Base-by-base conservation (phyloP, 179 eudicot genomes). In the Pouteria campechiana region DNA sequence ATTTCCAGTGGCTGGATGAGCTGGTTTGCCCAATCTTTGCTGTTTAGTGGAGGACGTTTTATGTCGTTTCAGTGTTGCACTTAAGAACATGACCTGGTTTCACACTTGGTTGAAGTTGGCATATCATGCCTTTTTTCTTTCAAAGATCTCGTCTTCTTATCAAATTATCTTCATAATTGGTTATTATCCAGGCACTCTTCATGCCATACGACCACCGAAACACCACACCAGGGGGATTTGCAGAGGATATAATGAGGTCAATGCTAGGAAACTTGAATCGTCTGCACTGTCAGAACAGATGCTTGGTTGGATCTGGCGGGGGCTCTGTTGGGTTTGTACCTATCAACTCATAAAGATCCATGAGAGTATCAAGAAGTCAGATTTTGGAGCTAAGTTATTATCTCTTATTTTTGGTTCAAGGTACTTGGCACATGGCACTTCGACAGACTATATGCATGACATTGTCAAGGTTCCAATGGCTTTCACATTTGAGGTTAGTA, bases 201-300 rank as follows among this genome's bases (percentile, higher is more conserved):
- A 88, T 88, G 97, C 97, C 97, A 44, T 88, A 88, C 38, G 97
- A 88, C 72, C 97, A 88, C 78, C 80, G 71, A 62, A 88, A 84
- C 51, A 69, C 75, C 7, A 88, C 97, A 6, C 97, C 97, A 33
- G 75, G 60, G 53, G 97, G 93, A 60, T 48, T 46, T 27, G 51
- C 68, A 48, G 67, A 84, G n/a, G 57, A 54, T 25, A 75, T 60
- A 58, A 76, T 81, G 76, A 75, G 44, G 67, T 57, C 70, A 50
- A 58, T 88, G 72, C 88, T 81, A 46, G 69, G 75, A 42, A 65
- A 61, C 28, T 57, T 88, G 52, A 88, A 88, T 63, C 78, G 72
- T 61, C 74, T 71, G 50, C 89, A 88, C 57, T 79, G 84, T 43
- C 63, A 69, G 48, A 79, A 68, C 63, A 78, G 73, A 37, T 88